A percentile compares a stretch with the other conserved stretches of the same genome.
These are phyloP conservation scores for Yarrowia alimentaria DNA, from an alignment of 805 yeast genomes.

Conservation along the genomic window DNA sequence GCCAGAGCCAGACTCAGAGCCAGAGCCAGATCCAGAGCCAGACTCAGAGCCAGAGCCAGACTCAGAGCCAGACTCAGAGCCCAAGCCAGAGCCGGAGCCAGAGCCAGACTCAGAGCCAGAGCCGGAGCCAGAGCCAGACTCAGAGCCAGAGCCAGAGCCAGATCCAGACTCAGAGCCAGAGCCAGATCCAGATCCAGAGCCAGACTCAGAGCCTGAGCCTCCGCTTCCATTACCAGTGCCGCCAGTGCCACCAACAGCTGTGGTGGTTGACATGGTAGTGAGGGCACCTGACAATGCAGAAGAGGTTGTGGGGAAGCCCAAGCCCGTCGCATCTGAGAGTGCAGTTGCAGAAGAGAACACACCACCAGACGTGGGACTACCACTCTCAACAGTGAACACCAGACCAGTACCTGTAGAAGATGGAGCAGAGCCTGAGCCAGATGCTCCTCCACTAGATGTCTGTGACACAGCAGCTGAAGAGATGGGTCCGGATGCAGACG, in stretches of 20 bases:
- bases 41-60: constrained; percentile 18
- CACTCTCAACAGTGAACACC: too few relatives aligned
- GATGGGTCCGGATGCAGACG: too few relatives aligned
- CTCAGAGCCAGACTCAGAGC: constrained; percentile 22
- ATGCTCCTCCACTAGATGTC: too few relatives aligned
- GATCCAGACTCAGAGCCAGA: constrained; percentile 16
- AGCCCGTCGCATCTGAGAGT: too few relatives aligned
- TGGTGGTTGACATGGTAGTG: constrained; percentile 13
- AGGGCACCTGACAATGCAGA: constrained; percentile 15
- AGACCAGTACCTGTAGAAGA: too few relatives aligned
- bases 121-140: constrained; percentile 17
- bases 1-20: constrained; percentile 23
- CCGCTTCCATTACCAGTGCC: background rate
- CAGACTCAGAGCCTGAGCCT: constrained; percentile 20
- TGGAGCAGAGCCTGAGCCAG: too few relatives aligned
- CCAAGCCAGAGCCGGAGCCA: constrained; percentile 24
- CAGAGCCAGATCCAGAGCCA: constrained; percentile 25
- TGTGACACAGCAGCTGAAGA: too few relatives aligned
- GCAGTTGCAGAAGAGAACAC: too few relatives aligned
- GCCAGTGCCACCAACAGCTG: constrained; percentile 21
- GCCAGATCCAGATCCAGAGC: constrained; percentile 18
- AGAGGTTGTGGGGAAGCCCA: too few relatives aligned
- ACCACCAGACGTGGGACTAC: too few relatives aligned
- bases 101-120: constrained; percentile 17
- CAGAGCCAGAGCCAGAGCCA: constrained; percentile 23